A percentile compares a stretch with the other conserved stretches of the same genome.
These are phyloP conservation scores for Tuber umbilicatum DNA, from an alignment of 495 filamentous ascomycete genomes.

Conservation along the genomic window DNA sequence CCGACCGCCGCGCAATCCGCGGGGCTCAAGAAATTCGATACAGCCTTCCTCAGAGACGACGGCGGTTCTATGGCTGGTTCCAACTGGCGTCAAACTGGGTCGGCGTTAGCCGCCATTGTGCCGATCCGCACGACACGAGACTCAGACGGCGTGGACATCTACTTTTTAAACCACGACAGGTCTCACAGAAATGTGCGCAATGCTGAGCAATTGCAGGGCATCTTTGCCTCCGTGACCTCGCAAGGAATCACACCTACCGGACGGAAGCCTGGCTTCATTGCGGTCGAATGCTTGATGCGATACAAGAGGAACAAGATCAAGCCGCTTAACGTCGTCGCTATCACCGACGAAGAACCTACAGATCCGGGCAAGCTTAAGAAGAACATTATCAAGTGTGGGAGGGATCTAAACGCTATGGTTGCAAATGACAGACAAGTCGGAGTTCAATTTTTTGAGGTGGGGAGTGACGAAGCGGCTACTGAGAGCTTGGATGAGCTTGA, in stretches of 20 bases:
- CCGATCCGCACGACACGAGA: conserved; percentile 82
- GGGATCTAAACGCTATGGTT: conserved; percentile 60
- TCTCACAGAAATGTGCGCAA: conserved; percentile 13
- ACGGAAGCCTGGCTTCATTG: conserved; percentile 21
- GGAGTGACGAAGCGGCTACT: conserved; percentile 60
- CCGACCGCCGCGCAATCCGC: conserved; percentile 57
- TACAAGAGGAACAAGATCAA: conserved; percentile 48
- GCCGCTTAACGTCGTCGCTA: conserved; percentile 86
- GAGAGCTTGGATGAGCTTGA: conserved; percentile 67
- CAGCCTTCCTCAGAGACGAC: conserved; percentile 90
- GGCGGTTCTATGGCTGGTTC: conserved; percentile 71
- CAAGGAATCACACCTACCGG: conserved; percentile 35
- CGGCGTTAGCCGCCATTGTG: conserved; percentile 67
- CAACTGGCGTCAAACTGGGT: conserved; percentile 68
- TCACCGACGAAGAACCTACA: conserved; percentile 80
- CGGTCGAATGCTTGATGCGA: conserved; percentile 22
- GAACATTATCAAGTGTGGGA: conserved; percentile 60
- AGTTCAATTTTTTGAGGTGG: conserved; percentile 96
- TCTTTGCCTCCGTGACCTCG: conserved; percentile 25
- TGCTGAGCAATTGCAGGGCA: conserved; percentile 20
- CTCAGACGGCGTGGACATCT: conserved; percentile 81
- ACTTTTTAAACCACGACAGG: conserved; percentile 69
- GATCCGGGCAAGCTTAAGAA: conserved; percentile 62
- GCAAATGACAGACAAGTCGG: conserved; percentile 82
- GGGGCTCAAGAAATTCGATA: conserved; percentile 81